Base-by-base conservation (phyloP, 2,329 filamentous ascomycete species). In the Apiospora hydei region DNA sequence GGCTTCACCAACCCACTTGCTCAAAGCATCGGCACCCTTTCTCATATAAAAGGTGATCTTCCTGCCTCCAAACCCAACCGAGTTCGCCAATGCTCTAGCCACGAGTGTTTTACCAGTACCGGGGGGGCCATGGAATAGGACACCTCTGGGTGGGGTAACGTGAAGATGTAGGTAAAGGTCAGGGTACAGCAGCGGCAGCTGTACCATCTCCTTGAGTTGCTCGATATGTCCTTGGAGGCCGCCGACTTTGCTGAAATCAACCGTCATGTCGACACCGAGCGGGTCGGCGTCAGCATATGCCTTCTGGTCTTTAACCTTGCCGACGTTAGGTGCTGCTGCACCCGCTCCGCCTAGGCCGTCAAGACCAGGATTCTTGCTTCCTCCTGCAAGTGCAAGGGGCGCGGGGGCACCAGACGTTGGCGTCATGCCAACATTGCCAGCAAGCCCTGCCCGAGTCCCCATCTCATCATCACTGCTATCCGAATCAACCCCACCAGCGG, bases 11-110 rank as follows among this genome's bases (percentile, higher is more conserved):
- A 99, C 96, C 96, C 96, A 99, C 83, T 99, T 99, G 83, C 95
- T 98, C 74, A 99, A 86, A 21, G 95, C 95, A 87, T 99, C 96
- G 34, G 96, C 97, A 80, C 96, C 97, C 83, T 99, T 99, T 73
- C 96, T 93, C 96, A 99, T 99, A 83, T 98, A 99, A 78, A 99
- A 99, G 0, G 95, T 98, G 75, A 99, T 96, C 81, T 98, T 98
- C 76, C 93, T 92, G 30, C 96, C 96, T 69, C 96, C 93, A 16
- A 93, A 91, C 75, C 94, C 95, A 72, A 98, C 93, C 73, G 94
- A 97, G 71, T 96, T 97, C 69, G 97, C 95, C 67, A 99, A 86
- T 57, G 96, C 96, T 78, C 96, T 91, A 70, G 97, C 96, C 73
- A 99, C 89, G n/a, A 99, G 87, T 16, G 96, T 99, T 85, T 98